A percentile compares a stretch with the other conserved stretches of the same genome.
Evolutionary conservation across 805 yeast species (phyloP).

Genomic region (Candida qinlingensis): DNA sequence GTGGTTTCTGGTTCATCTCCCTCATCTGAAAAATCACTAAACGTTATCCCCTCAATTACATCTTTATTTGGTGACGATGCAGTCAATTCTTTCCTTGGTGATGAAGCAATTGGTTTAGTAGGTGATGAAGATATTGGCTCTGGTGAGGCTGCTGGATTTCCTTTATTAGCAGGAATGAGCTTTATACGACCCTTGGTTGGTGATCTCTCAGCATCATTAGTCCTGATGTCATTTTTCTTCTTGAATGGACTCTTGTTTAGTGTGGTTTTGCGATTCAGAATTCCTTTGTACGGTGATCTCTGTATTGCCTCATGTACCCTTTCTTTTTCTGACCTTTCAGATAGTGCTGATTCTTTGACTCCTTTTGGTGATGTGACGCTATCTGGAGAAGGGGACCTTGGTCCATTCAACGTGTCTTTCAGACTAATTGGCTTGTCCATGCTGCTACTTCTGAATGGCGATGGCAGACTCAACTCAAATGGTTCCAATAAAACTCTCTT

Average conservation of each 20-base stretch:
- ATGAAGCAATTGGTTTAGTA: neutral
- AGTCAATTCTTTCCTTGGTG: neutral
- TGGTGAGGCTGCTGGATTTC: too few species aligned
- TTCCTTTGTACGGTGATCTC: neutral
- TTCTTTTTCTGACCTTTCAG: neutral
- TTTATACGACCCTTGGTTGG: neutral
- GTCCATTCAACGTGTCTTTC: too few species aligned
- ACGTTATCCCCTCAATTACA: neutral
- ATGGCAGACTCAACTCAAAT: neutral
- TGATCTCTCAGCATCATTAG: neutral
- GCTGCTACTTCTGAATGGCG: neutral
- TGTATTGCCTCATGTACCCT: neutral
- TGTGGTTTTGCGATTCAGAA: neutral
- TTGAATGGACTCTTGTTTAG: neutral
- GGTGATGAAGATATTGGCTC: too few species aligned
- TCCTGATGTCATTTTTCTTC: neutral
- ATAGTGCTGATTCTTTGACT: too few species aligned
- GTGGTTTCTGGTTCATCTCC: neutral
- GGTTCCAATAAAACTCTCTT: neutral
- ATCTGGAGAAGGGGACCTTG: too few species aligned
- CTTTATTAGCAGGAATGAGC: neutral
- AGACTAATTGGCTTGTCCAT: too few species aligned
- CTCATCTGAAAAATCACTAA: neutral
- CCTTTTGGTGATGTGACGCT: too few species aligned
- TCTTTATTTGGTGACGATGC: neutral